Conservation (phyloP, 2,329 filamentous ascomycete genomes). For the Hymenoscyphus scutula region DNA sequence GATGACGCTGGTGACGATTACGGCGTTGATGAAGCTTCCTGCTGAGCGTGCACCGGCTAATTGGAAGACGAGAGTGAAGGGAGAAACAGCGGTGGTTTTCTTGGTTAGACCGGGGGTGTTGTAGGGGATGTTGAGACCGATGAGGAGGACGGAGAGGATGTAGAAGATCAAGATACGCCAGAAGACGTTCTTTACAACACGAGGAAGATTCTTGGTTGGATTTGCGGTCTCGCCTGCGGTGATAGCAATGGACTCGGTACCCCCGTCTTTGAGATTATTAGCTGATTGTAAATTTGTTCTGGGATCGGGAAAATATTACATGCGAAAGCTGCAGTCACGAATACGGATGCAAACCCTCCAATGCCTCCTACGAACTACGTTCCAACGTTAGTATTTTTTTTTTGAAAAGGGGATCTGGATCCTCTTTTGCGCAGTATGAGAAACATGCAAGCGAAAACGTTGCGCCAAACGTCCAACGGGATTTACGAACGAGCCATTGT, state of each 20-base stretch:
- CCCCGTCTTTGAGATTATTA: conserved; percentile 42
- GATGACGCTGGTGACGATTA: conserved; percentile 57
- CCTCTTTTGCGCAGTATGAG: too few relatives aligned
- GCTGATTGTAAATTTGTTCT: neutral
- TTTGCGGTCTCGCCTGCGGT: conserved; percentile 65
- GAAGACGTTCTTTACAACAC: conserved; percentile 64
- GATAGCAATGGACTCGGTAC: conserved; percentile 64
- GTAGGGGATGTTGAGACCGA: conserved; percentile 60
- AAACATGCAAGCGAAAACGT: too few relatives aligned
- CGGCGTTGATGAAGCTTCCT: conserved; percentile 59
- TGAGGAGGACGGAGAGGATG: conserved; percentile 50
- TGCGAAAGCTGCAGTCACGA: conserved; percentile 60
- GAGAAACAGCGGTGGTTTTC: conserved; percentile 47
- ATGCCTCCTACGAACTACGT: conserved; percentile 58
- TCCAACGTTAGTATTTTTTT: neutral
- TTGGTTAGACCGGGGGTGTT: conserved; percentile 45
- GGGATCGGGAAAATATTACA: conserved; percentile 40
- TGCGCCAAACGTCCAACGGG: too few relatives aligned
- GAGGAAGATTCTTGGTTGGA: conserved; percentile 58
- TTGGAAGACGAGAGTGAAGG: conserved; percentile 61
- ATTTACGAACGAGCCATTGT: too few relatives aligned
- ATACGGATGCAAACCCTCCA: conserved; percentile 63
- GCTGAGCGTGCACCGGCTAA: conserved; percentile 53
- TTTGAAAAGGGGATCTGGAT: neutral
- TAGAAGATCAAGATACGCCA: conserved; percentile 52